Conservation (phyloP, 2,329 filamentous ascomycete species). For the Colletotrichum filicis region DNA sequence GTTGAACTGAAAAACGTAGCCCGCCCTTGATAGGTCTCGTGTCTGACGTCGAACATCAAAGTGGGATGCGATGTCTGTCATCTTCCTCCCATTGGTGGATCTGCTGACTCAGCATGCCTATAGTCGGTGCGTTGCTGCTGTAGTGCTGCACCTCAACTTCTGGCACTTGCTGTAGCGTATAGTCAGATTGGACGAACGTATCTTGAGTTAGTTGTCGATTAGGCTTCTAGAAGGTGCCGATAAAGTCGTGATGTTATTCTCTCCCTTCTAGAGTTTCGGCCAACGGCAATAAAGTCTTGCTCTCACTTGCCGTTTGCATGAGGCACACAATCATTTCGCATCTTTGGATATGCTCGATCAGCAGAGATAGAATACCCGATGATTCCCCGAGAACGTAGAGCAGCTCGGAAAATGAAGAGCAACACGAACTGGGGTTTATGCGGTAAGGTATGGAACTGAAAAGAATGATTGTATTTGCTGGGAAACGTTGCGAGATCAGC, state of each 20-base stretch:
- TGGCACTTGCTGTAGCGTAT: slow-evolving; percentile 1
- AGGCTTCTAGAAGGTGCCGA: not conserved
- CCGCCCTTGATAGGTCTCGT: slow-evolving; percentile 22
- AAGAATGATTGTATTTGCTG: not conserved
- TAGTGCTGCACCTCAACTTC: slow-evolving; percentile 13
- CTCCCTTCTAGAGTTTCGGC: not conserved
- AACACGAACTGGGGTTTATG: not conserved
- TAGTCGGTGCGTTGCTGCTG: too few species aligned
- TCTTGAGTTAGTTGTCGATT: slow-evolving; percentile 4
- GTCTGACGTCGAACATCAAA: slow-evolving; percentile 16
- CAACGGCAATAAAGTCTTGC: not conserved
- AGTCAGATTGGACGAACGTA: slow-evolving; percentile 23
- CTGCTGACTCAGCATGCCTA: slow-evolving; percentile 14
- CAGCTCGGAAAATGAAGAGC: not conserved
- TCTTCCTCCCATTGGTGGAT: slow-evolving; percentile 28
- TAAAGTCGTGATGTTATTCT: not conserved
- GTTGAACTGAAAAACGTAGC: not conserved
- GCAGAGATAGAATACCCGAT: not conserved
- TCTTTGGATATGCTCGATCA: not conserved
- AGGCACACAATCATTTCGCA: not conserved
- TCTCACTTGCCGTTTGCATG: not conserved
- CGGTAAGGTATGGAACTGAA: not conserved
- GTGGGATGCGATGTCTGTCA: slow-evolving; percentile 33
- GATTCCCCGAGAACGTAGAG: not conserved
- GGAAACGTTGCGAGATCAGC: not conserved